Evolutionary conservation across 2,329 filamentous ascomycete species (phyloP).

Genomic region (Colletotrichum agaves): DNA sequence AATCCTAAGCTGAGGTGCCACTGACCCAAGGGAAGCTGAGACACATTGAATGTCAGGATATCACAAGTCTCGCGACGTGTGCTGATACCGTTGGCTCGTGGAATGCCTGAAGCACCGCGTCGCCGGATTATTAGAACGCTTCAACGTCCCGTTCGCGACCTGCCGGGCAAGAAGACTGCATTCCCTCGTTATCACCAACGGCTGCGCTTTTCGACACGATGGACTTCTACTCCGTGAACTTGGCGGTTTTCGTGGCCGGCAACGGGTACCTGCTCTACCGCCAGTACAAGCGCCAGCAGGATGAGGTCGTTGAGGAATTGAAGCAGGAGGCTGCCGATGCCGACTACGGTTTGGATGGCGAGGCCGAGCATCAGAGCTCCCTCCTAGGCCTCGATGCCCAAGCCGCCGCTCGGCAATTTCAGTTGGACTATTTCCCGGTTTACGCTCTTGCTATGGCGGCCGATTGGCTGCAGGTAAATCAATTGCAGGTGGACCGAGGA

Average conservation of each 20-base stretch:
- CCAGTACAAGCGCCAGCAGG: slow-evolving; percentile 38
- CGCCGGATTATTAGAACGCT: slow-evolving; percentile 17
- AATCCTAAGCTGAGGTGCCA: slow-evolving; percentile 1
- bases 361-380: slow-evolving; percentile 28
- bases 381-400: slow-evolving; percentile 20
- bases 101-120: slow-evolving; percentile 14
- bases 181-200: neutral
- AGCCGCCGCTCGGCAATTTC: slow-evolving; percentile 38
- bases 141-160: neutral
- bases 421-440: slow-evolving; percentile 42
- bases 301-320: slow-evolving; percentile 14
- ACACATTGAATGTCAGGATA: slow-evolving; percentile 23
- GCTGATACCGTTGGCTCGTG: slow-evolving; percentile 18
- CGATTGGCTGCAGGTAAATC: slow-evolving; percentile 47
- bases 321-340: slow-evolving; percentile 32
- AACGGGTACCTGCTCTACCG: slow-evolving; percentile 42
- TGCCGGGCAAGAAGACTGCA: neutral
- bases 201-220: slow-evolving; percentile 22
- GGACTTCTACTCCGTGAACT: slow-evolving; percentile 42
- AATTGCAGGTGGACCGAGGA: neutral
- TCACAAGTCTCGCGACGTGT: slow-evolving; percentile 16
- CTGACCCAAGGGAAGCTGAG: slow-evolving; percentile 26
- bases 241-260: slow-evolving; percentile 39
- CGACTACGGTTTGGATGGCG: slow-evolving; percentile 22
- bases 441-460: slow-evolving; percentile 47